These are phyloP conservation scores for Debaryomyces sp. DNA, from an alignment of 1,139 yeast genomes.

Conservation along the genomic window DNA sequence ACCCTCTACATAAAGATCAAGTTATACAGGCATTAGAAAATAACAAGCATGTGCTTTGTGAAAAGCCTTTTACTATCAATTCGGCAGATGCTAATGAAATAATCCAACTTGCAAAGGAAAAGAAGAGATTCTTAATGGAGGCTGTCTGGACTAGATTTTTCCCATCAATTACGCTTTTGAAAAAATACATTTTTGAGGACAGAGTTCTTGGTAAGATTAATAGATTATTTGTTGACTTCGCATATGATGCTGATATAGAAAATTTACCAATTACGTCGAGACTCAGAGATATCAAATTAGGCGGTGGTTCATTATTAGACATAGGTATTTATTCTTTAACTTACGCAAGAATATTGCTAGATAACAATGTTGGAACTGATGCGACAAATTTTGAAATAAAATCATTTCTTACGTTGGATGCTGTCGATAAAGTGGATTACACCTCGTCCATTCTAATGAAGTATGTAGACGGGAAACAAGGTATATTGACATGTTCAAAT, in stretches of 20 bases:
- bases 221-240: conserved; percentile 44
- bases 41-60: conserved; percentile 60
- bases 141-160: conserved; percentile 69
- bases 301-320: conserved; percentile 65
- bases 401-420: conserved; percentile 36
- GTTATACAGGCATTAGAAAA: conserved; percentile 51
- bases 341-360: conserved; percentile 44
- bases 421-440: conserved; percentile 37
- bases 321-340: conserved; percentile 62
- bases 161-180: conserved; percentile 48
- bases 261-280: conserved; percentile 30
- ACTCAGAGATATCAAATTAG: conserved; percentile 47
- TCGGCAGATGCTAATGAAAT: conserved; percentile 47
- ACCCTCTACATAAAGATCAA: conserved; percentile 54
- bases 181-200: conserved; percentile 44
- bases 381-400: conserved; percentile 31
- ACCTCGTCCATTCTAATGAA: conserved; percentile 35
- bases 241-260: conserved; percentile 34
- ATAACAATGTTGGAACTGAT: conserved; percentile 31
- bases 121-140: conserved; percentile 58
- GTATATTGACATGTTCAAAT: conserved; percentile 36
- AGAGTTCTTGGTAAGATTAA: conserved; percentile 49
- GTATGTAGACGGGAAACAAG: conserved; percentile 39
- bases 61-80: conserved; percentile 63
- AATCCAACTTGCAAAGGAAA: conserved; percentile 45